Evolutionary conservation across 2,329 filamentous ascomycete species (phyloP).

Genomic region (Pseudogymnoascus sp.): DNA sequence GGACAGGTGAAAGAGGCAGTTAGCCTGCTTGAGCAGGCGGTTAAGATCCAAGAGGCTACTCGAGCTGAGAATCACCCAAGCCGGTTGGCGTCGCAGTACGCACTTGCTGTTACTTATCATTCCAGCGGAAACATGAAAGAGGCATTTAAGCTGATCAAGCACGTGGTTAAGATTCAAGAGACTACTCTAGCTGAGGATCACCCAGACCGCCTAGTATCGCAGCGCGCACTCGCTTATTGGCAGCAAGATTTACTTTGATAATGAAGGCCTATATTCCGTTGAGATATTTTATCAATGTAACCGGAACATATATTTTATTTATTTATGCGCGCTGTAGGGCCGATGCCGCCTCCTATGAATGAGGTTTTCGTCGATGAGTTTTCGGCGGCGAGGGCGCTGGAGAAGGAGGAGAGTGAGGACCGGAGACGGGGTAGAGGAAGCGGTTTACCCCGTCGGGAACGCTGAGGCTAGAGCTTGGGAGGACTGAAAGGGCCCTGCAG

Average conservation of each 20-base stretch:
- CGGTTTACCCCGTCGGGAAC: constrained; percentile 10
- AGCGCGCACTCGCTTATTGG: too few relatives aligned
- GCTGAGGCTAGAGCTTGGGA: constrained; percentile 13
- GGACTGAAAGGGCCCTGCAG: constrained; percentile 6
- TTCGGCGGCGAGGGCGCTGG: neutral
- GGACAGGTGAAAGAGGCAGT: constrained; percentile 2
- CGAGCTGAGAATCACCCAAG: too few relatives aligned
- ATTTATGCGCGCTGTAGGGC: constrained; percentile 15
- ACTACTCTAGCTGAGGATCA: too few relatives aligned
- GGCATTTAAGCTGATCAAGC: constrained; percentile 2
- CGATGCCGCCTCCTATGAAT: constrained; percentile 14
- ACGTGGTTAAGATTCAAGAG: neutral
- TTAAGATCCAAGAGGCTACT: neutral
- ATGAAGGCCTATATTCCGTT: too few relatives aligned
- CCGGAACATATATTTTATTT: too few relatives aligned
- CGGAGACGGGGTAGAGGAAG: constrained; percentile 1
- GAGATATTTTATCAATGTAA: too few relatives aligned
- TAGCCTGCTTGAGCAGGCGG: constrained; percentile 3
- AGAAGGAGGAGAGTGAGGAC: neutral
- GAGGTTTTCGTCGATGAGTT: neutral
- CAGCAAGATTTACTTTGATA: too few relatives aligned
- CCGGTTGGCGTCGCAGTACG: too few relatives aligned
- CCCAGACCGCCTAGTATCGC: too few relatives aligned
- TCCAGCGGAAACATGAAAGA: neutral
- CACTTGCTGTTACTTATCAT: neutral